Conservation (phyloP, 1,139 yeast species). For the Suzukiozyma palmioleophila region DNA sequence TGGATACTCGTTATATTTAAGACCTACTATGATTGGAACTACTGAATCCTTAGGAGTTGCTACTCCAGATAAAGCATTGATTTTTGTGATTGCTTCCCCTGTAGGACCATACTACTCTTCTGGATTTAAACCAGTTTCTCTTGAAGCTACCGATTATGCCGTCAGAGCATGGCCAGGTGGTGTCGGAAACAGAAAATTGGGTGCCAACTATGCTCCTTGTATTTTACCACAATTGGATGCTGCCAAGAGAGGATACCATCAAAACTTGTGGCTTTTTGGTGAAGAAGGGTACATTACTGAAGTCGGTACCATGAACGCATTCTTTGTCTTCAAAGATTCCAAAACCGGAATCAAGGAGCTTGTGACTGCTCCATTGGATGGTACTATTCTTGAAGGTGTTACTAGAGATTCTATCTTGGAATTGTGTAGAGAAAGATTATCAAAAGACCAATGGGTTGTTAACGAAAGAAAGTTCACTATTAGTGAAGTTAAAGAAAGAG, state of each 20-base stretch:
- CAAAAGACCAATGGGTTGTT: constrained; percentile 70
- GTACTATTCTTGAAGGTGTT: constrained; percentile 94
- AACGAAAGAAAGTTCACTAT: constrained; percentile 82
- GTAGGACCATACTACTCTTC: constrained; percentile 91
- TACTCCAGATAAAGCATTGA: constrained; percentile 72
- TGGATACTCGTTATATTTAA: constrained; percentile 87
- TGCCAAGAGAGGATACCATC: constrained; percentile 85
- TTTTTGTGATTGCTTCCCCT: constrained; percentile 87
- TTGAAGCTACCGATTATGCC: constrained; percentile 92
- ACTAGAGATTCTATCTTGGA: constrained; percentile 85
- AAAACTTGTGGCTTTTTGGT: constrained; percentile 94
- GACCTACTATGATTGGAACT: constrained; percentile 95
- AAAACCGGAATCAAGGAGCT: constrained; percentile 81
- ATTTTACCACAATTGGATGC: constrained; percentile 86
- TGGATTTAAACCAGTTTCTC: constrained; percentile 88
- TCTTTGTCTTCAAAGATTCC: constrained; percentile 69
- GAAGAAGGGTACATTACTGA: constrained; percentile 87
- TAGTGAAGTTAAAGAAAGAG: constrained; percentile 70
- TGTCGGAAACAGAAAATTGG: constrained; percentile 90
- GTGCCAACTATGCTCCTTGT: constrained; percentile 97
- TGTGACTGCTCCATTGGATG: constrained; percentile 94
- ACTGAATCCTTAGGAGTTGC: constrained; percentile 81
- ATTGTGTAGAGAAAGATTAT: constrained; percentile 70
- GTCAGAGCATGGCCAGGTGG: constrained; percentile 99
- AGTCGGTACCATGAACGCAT: constrained; percentile 96